Base-by-base conservation (phyloP, 108 stramenopile genomes). In the Skeletonema grethae region DNA sequence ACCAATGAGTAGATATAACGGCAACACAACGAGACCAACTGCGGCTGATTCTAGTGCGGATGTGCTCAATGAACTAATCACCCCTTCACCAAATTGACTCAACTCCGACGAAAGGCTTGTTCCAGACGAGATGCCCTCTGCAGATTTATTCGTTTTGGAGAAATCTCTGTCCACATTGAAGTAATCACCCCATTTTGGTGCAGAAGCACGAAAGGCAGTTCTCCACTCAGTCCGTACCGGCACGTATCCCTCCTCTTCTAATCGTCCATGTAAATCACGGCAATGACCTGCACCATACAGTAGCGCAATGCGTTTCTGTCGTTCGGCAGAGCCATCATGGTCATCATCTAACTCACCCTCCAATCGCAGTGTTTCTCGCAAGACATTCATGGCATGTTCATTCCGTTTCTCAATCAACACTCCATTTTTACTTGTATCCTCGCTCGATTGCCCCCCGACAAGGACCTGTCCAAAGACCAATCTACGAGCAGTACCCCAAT, bases 241-340 rank as follows among this genome's bases (percentile, higher is more conserved):
- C 4, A 50, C 55, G 41, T 84, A 87, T 15, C 91, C 91, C 63
- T 68, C 59, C 24, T 67, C 58, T 56, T 59, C 39, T 32, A 92
- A 65, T 46, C 88, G 86, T 31, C 50, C 61, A 29, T 88, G 80
- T 32, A 92, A 63, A 67, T 92, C 89, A 2, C 73, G 86, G 79
- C 89, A 92, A 58, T 92, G 91, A 11, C 71, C 88, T 29, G 85
- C 85, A 18, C 91, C 91, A 63, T 92, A 92, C 59, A 92, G 59
- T 30, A 92, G 58, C 9, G 91, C 91, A 41, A 78, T 46, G 0
- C 46, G 61, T 7, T 24, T 39, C 16, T 69, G 20, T 15, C 30
- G 45, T 32, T 57, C 39, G 22, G 1, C 0, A 20, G n/a, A 16
- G 24, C 64, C 66, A n/a, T 31, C 2, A 13, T 38, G 45, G 7